These are phyloP conservation scores for Metschnikowia baotianmanensis DNA, from an alignment of 805 yeast genomes.

Conservation along the genomic window DNA sequence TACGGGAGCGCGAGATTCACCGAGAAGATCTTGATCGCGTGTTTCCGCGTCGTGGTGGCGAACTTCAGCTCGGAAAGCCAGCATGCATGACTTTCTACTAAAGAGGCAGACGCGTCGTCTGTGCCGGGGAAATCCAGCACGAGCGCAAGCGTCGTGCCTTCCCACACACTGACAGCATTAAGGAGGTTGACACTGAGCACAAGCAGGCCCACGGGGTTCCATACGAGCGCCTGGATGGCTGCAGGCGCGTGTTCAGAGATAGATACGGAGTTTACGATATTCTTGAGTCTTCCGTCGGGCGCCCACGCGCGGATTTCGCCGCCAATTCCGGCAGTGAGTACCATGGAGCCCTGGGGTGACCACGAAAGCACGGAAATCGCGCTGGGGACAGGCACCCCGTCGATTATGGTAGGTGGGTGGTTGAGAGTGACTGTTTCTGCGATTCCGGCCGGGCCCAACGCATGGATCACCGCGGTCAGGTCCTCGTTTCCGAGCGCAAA, in stretches of 20 bases:
- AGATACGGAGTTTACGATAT: conserved; percentile 32
- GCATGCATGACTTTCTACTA: conserved; percentile 47
- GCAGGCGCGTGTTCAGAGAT: conserved; percentile 18
- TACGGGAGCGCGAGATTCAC: conserved; percentile 17
- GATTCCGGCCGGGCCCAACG: conserved; percentile 27
- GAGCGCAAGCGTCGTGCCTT: conserved; percentile 42
- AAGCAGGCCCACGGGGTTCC: conserved; percentile 58
- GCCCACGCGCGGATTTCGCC: conserved; percentile 85
- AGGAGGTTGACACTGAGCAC: conserved; percentile 57
- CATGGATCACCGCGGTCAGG: conserved; percentile 46
- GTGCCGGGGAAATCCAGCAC: conserved; percentile 27
- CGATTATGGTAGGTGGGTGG: conserved; percentile 33
- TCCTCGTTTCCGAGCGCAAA: conserved; percentile 56
- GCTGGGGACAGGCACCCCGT: conserved; percentile 18
- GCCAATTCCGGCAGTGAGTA: conserved; percentile 62
- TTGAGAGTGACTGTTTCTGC: conserved; percentile 30
- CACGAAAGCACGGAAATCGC: conserved; percentile 46
- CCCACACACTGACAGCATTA: conserved; percentile 57
- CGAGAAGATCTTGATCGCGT: conserved; percentile 55
- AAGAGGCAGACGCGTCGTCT: conserved; percentile 6
- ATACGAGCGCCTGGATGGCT: conserved; percentile 52
- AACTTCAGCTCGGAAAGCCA: conserved; percentile 74
- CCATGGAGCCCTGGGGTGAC: conserved; percentile 62
- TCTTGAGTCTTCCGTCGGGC: conserved; percentile 61
- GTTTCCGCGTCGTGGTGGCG: conserved; percentile 62